A percentile compares a stretch with the other conserved stretches of the same genome.
phyloP scores from a whole-genome alignment of 805 yeast species.

The Nakazawaea wickerhamii region DNA sequence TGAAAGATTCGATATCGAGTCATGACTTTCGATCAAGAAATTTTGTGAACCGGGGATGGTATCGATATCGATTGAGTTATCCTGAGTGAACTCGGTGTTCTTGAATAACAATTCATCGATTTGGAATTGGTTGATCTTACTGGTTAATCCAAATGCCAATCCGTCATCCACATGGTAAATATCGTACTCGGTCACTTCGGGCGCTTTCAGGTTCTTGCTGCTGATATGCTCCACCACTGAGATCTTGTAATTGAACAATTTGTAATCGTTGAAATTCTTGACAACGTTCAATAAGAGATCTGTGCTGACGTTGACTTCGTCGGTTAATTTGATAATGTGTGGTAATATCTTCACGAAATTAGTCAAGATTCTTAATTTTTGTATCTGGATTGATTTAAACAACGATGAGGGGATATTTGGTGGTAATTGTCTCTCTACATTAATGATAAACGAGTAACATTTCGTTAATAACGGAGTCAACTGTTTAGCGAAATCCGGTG shows the following conservation, averaged over 20 bases:
- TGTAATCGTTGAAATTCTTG: slow-evolving; percentile 25
- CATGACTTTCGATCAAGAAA: slow-evolving; percentile 26
- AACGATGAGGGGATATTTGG: slow-evolving; percentile 17
- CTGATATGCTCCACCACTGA: slow-evolving; percentile 6
- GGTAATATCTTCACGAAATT: slow-evolving; percentile 28
- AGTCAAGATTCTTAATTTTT: slow-evolving; percentile 27
- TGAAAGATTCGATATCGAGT: slow-evolving; percentile 23
- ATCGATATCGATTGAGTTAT: slow-evolving; percentile 22
- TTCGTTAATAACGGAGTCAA: slow-evolving; percentile 26
- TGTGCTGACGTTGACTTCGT: slow-evolving; percentile 24
- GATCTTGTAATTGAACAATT: slow-evolving; percentile 16
- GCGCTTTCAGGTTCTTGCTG: slow-evolving; percentile 13
- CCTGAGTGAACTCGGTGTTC: slow-evolving; percentile 13
- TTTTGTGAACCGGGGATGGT: slow-evolving; percentile 18
- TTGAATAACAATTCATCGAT: slow-evolving; percentile 29
- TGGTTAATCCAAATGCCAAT: slow-evolving; percentile 36
- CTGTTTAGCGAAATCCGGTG: slow-evolving; percentile 27
- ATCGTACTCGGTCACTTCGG: slow-evolving; percentile 13
- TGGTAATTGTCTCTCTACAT: slow-evolving; percentile 20
- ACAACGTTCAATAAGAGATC: slow-evolving; percentile 27
- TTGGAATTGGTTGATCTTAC: slow-evolving; percentile 29
- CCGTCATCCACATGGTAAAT: slow-evolving; percentile 34
- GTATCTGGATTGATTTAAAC: slow-evolving; percentile 21
- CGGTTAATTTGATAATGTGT: slow-evolving; percentile 22
- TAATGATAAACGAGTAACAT: slow-evolving; percentile 25